Evolutionary conservation across 371 early-diverging fungal species (phyloP), one percentile per base, ranked within the genome.

Genomic region (Catenaria anguillulae): DNA sequence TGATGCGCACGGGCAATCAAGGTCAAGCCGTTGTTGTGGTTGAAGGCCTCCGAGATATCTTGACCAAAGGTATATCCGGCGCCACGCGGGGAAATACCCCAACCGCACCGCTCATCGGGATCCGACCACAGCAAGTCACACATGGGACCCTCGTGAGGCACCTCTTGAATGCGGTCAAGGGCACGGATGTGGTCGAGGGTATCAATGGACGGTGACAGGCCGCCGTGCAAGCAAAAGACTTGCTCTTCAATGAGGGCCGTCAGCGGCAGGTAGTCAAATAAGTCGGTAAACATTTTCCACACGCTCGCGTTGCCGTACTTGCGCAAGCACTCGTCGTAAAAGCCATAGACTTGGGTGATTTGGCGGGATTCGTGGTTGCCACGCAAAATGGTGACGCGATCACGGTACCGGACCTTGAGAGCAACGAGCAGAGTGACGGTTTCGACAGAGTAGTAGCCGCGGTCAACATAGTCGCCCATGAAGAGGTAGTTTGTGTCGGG

Each of bases 401-500:
- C 89, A 60, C 86, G 89, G 77, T 86, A 90, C 66, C 96, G 90
- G 62, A 97, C 89, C 79, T 99, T 99, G 63, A 97, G 79, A 21
- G 90, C 90, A 56, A 99, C 88, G 36, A 99, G 81, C 59, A 98
- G 78, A 23, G 95, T 89, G 56, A 99, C 90, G 6, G 99, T 98
- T 75, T 99, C 99, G 46, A 99, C 90, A 46, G 94, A 93, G 75
- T 98, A 97, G 74, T 94, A 97, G 23, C 99, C 99, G 65, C 99
- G 90, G 75, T 99, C 99, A 48, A 99, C 99, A 73, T 95, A 99
- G 79, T 99, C 99, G 50, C 99, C 95, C 93, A 99, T 93, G 72
- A 97, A 97, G 55, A 99, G 84, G 72, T 99, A 99, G 71, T 96
- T 99, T 62, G 98, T 98, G 70, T 97, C 90, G 23, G 98, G 93